These are phyloP conservation scores for Fraxinus pennsylvanica DNA, from an alignment of 257 asterid species.

Conservation along the genomic window DNA sequence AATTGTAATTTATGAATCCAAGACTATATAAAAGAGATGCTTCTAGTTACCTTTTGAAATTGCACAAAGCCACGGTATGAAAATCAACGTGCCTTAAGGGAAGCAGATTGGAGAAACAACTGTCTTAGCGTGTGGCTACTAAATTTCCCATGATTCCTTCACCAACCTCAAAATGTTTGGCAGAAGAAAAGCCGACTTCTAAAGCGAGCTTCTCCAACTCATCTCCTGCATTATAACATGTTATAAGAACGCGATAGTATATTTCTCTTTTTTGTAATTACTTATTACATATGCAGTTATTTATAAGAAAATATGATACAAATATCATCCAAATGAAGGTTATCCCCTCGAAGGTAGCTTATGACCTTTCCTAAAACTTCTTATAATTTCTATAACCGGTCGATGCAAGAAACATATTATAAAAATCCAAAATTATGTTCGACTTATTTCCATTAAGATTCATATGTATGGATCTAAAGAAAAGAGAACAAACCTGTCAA, in stretches of 20 bases:
- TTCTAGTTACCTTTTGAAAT: background rate
- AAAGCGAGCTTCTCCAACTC: slow-evolving; percentile 80
- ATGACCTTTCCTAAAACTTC: too few species aligned
- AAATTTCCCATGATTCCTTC: slow-evolving; percentile 76
- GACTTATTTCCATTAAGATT: background rate
- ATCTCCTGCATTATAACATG: slow-evolving; percentile 49
- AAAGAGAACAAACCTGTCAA: slow-evolving; percentile 54
- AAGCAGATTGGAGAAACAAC: background rate
- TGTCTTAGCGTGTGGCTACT: slow-evolving; percentile 51
- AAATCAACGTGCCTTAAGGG: slow-evolving; percentile 5
- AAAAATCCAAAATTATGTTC: too few species aligned
- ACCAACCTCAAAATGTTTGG: slow-evolving; percentile 60
- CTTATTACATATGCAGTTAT: background rate
- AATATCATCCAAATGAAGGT: too few species aligned
- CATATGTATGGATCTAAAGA: background rate
- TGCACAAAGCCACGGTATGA: slow-evolving; percentile 21
- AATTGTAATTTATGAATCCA: background rate
- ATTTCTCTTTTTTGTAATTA: background rate
- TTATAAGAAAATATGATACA: background rate
- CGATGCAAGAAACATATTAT: too few species aligned
- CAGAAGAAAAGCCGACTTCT: slow-evolving; percentile 68
- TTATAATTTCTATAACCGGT: too few species aligned
- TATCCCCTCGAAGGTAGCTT: too few species aligned
- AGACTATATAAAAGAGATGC: too few species aligned
- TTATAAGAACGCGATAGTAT: too few species aligned